Evolutionary conservation across 176 grass and related monocot species (phyloP).

Genomic region (Elymus sibiricus): DNA sequence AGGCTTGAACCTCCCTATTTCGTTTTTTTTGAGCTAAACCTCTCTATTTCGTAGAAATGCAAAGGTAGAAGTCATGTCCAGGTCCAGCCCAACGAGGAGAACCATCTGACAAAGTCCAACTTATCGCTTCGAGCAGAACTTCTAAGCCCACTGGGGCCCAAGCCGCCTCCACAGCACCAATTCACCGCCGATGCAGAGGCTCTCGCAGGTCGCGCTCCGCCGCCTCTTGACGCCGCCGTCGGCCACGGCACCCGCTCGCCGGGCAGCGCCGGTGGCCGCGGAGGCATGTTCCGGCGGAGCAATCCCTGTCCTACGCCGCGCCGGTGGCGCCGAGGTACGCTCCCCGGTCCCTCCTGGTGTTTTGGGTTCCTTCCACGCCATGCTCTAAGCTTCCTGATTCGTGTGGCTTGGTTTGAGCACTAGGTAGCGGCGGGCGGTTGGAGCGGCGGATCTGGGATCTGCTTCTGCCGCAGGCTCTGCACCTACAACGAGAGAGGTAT

Average conservation of each 20-base stretch:
- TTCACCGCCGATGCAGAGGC: slow-evolving; percentile 30
- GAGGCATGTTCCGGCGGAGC: not conserved
- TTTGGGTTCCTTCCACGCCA: not conserved
- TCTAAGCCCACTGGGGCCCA: slow-evolving; percentile 13
- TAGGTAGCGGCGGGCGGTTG: slow-evolving; percentile 26
- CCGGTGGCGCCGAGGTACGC: not conserved
- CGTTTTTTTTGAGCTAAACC: too few relatives aligned
- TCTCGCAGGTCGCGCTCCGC: slow-evolving; percentile 37
- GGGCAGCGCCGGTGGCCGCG: not conserved
- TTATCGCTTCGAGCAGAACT: not conserved
- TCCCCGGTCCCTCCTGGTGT: not conserved
- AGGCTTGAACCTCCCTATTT: not conserved
- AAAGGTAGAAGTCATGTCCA: too few relatives aligned
- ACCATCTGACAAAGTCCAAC: not conserved
- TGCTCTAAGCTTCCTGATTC: slow-evolving; percentile 19
- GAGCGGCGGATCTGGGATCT: slow-evolving; percentile 12
- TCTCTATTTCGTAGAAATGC: not conserved
- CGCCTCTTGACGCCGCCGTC: slow-evolving; percentile 30
- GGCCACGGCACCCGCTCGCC: slow-evolving; percentile 7
- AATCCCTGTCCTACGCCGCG: not conserved
- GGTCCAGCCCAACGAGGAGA: not conserved
- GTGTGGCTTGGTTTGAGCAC: slow-evolving; percentile 9
- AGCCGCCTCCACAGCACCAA: not conserved
- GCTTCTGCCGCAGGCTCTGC: slow-evolving; percentile 38
- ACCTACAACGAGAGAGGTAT: slow-evolving; percentile 55